A percentile compares a stretch with the other conserved stretches of the same genome.
These are phyloP conservation scores for Smithsoniella earleae DNA, from an alignment of 163 green algal genomes.

Conservation along the genomic window DNA sequence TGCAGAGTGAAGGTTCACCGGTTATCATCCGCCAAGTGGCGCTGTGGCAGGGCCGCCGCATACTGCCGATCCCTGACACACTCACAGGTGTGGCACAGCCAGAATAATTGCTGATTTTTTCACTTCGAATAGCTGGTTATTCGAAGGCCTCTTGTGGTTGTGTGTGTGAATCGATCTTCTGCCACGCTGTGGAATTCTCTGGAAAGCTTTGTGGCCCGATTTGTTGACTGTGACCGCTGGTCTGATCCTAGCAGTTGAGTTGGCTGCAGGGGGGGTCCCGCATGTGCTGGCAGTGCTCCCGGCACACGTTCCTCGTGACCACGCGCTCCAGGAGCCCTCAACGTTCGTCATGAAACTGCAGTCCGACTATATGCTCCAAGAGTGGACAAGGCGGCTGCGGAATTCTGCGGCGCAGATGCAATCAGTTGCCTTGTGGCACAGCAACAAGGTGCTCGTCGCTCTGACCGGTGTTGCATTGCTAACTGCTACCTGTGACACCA, in stretches of 20 bases:
- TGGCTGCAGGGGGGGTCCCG: slow-evolving; percentile 7
- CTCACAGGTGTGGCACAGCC: background rate
- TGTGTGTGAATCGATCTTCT: background rate
- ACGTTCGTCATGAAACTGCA: slow-evolving; percentile 29
- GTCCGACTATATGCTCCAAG: slow-evolving; percentile 18
- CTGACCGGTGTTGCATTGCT: no score
- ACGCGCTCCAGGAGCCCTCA: background rate
- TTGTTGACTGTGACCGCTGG: no score
- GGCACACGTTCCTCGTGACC: background rate
- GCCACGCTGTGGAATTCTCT: no score
- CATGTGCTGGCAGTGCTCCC: slow-evolving; percentile 28
- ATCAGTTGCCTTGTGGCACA: slow-evolving; percentile 16
- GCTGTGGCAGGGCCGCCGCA: slow-evolving; percentile 16
- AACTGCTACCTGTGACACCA: no score
- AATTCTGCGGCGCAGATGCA: slow-evolving; percentile 28
- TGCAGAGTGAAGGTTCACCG: slow-evolving; percentile 31
- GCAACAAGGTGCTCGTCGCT: slow-evolving; percentile 7
- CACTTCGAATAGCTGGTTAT: no score
- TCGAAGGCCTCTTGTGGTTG: background rate
- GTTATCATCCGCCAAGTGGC: slow-evolving; percentile 17
- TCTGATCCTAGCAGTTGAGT: background rate
- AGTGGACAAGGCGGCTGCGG: slow-evolving; percentile 17
- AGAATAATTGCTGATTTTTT: no score
- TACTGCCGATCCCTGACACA: background rate
- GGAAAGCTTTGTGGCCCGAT: no score